Base-by-base conservation (phyloP, 768 basidiomycete species). In the Flagelloscypha sp. region DNA sequence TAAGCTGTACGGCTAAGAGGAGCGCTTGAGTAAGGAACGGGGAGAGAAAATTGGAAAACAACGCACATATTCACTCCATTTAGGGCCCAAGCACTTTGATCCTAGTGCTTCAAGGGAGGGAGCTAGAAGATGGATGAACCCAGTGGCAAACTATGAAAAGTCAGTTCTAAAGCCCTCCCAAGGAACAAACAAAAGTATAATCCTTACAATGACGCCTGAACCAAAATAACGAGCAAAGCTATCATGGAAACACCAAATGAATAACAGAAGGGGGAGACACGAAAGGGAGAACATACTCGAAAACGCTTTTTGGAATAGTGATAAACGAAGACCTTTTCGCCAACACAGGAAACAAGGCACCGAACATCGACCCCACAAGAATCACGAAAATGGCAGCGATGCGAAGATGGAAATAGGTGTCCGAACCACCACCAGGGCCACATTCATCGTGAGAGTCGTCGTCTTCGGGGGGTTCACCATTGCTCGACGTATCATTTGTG, bases 221-320 rank as follows among this genome's bases (percentile, higher is more conserved):
- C 89, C 89, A 57, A 93, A 92, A 55, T 82, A 89, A 57, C 88
- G 90, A 21, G 84, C 80, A 53, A 90, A 86, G 33, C 83, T 84
- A 39, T 13, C 16, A 12, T 33, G 25, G 48, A 42, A 25, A 52
- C 43, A 30, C 23, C 13, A 22, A 27, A 30, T 34, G 10, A 28
- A 22, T 15, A 18, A 19, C 24, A 35, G 17, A 20, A 24, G 11
- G 28, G 30, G 25, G 27, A 29, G 17, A 6, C 8, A 20, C 6
- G 11, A 15, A 23, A 11, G 16, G 2, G 8, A 33, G 10, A 1
- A 58, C 82, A 19, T 36, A 86, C 85, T 92, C 79, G 41, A 84
- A 89, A 3, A 80, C 56, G 24, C 52, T 38, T 31, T 66, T 69
- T 9, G 84, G 84, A 3, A 85, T 62, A 31, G 56, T 62, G 8